Evolutionary conservation across 2,329 filamentous ascomycete species (phyloP), one percentile per base, ranked within the genome.

Genomic region (Epichloe coenophiala): DNA sequence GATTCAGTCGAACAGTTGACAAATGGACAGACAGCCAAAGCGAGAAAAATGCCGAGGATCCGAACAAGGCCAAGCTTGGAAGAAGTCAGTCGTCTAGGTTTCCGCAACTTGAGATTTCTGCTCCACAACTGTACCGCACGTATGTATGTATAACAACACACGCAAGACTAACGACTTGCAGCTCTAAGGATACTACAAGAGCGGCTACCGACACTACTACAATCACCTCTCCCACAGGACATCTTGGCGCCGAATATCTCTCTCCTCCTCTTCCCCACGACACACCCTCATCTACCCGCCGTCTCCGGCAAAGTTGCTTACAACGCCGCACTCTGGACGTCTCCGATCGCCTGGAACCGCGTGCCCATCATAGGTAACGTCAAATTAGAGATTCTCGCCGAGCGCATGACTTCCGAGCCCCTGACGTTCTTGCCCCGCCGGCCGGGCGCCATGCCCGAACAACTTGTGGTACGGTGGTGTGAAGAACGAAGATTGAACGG

Each of bases 341-440:
- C 90, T 0, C 93, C 93, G 0, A 84, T 98, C 48, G 91, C 90
- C 33, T 98, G 93, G 93, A 94, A 94, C 61, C 81, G 87, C 31
- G 77, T 98, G 1, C 93, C 93, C 2, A 80, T 97, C 19, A 78
- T 96, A 35, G 90, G 91, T 57, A 95, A 95, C 61, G 88, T 96
- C 43, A 83, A 82, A 58, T 77, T 98, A 11, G 82, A 88, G 59
- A 93, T 98, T 48, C 68, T 95, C 17, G 91, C 87, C 12, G 90
- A 95, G 71, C 86, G 91, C 58, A 93, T 98, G 78, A 80, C 84
- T 51, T 77, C 79, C 53, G 75, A 75, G 56, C 72, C 73, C 7
- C 58, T 72, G 31, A 72, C 70, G 61, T 67, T 76, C 50, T 63
- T 73, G 21, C 71, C 73, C 47, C 65, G 69, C 51, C 65, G 71